Conservation (phyloP, 1,284 basidiomycete species). For the Bjerkandera adusta region DNA sequence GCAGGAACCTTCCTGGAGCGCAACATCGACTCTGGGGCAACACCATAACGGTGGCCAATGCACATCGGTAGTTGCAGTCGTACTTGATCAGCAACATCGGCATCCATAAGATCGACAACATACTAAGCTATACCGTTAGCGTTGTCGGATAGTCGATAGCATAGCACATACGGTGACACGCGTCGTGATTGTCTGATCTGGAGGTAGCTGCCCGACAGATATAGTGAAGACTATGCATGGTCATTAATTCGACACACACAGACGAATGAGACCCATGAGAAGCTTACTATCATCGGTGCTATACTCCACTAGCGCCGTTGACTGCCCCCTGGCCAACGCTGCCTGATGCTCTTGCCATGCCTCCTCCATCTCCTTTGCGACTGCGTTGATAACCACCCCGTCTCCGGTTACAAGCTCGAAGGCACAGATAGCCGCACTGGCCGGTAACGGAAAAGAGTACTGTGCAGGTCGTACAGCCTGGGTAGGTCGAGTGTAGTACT, state of each 20-base stretch:
- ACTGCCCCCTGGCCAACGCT: conserved; percentile 39
- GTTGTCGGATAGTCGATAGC: not conserved
- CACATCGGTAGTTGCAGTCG: conserved; percentile 49
- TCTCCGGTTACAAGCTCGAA: conserved; percentile 45
- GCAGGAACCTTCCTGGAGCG: conserved; percentile 20
- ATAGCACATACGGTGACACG: conserved; percentile 38
- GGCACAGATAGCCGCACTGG: conserved; percentile 45
- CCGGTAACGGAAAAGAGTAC: conserved; percentile 62
- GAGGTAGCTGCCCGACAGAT: conserved; percentile 50
- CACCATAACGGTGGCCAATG: conserved; percentile 50
- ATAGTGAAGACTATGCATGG: conserved; percentile 48
- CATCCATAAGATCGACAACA: conserved; percentile 41
- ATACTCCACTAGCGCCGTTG: conserved; percentile 46
- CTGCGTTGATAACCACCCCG: conserved; percentile 39
- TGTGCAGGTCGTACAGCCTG: conserved; percentile 44
- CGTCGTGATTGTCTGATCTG: conserved; percentile 37
- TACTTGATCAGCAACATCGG: conserved; percentile 44
- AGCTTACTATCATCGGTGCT: conserved; percentile 50
- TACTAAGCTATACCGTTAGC: conserved; percentile 27
- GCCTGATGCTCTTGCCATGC: conserved; percentile 42
- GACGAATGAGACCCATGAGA: not conserved
- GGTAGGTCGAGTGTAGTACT: conserved; percentile 27
- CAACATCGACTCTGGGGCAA: conserved; percentile 32
- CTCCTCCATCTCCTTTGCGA: conserved; percentile 45
- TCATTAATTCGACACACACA: conserved; percentile 9